Conservation (phyloP, 75 land plant species). For the Pinus tabuliformis region DNA sequence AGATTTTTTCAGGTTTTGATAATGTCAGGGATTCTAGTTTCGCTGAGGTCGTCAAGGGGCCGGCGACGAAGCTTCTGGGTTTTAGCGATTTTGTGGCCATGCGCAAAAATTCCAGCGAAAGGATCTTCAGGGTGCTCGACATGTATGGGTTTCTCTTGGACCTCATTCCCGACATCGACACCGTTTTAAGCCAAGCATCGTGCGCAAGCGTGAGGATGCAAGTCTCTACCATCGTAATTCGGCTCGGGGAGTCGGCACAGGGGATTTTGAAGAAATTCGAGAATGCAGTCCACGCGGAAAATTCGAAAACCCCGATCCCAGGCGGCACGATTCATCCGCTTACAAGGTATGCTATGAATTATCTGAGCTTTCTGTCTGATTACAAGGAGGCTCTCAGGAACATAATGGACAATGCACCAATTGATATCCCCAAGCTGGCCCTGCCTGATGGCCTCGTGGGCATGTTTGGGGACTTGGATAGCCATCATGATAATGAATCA, state of each 20-base stretch:
- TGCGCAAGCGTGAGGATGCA: slow-evolving; percentile 39
- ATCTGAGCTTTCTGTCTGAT: slow-evolving; percentile 47
- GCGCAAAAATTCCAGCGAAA: slow-evolving; percentile 41
- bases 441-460: slow-evolving; percentile 1
- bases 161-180: slow-evolving; percentile 55
- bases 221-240: slow-evolving; percentile 33
- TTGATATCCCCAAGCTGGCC: not conserved
- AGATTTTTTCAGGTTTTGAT: slow-evolving; percentile 26
- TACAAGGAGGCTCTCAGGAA: slow-evolving; percentile 37
- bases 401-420: slow-evolving; percentile 17
- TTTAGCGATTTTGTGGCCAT: slow-evolving; percentile 57
- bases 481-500: slow-evolving; percentile 11
- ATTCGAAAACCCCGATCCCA: slow-evolving; percentile 39
- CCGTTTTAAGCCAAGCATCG: slow-evolving; percentile 43
- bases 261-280: slow-evolving; percentile 60
- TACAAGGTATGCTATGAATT: slow-evolving; percentile 69
- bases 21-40: slow-evolving; percentile 47
- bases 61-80: slow-evolving; percentile 34
- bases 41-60: slow-evolving; percentile 50
- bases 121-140: slow-evolving; percentile 58
- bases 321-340: slow-evolving; percentile 76
- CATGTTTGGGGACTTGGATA: slow-evolving; percentile 23
- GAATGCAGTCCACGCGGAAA: slow-evolving; percentile 52
- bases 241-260: slow-evolving; percentile 50
- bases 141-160: slow-evolving; percentile 51